Evolutionary conservation across 768 basidiomycete species (phyloP), one percentile per base, ranked within the genome.

Genomic region (Kockovaella imperatae): DNA sequence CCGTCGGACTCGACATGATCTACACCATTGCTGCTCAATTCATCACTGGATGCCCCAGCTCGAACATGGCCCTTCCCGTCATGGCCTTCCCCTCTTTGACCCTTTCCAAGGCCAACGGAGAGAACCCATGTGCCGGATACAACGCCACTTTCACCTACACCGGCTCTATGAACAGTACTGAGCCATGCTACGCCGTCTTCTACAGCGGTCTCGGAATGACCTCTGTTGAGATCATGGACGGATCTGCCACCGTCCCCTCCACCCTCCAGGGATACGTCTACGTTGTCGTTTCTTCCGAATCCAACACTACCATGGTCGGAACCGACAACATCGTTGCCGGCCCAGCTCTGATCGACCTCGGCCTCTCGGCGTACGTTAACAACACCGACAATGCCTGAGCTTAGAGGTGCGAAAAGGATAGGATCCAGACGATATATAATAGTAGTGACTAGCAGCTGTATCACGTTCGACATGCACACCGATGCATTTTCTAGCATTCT

Each of bases 281-380:
- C 53, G 51, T 57, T 29, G 32, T 64, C 54, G 43, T 64, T 42
- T 57, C 65, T 28, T 56, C 60, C 45, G 50, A 57, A 13, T 40
- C 36, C 26, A 35, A 41, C 18, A 52, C 54, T n/a, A 46, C 45
- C 29, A 50, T 21, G 6, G 69, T 75, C 17, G 64, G 64, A 30
- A 76, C 78, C 43, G 73, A 74, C 29, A 77, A 69, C 47, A 78
- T 75, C 21, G 69, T 83, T 35, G 81, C 80, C 29, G 82, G 82
- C 5, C 79, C 80, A 15, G 74, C 77, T 20, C 72, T 80, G 53
- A 54, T 77, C 21, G 39, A 52, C 50, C n/a, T n/a, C n/a, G n/a
- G n/a, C n/a, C n/a, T n/a, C n/a, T n/a, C n/a, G n/a, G n/a, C n/a
- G n/a, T n/a, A n/a, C n/a, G n/a, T n/a, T n/a, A n/a, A n/a, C n/a